Percentiles rank a stretch among this genome's conserved stretches.
Evolutionary conservation across 306 rosid genomes (phyloP).

Genomic region (Pyrus bretschneideri): DNA sequence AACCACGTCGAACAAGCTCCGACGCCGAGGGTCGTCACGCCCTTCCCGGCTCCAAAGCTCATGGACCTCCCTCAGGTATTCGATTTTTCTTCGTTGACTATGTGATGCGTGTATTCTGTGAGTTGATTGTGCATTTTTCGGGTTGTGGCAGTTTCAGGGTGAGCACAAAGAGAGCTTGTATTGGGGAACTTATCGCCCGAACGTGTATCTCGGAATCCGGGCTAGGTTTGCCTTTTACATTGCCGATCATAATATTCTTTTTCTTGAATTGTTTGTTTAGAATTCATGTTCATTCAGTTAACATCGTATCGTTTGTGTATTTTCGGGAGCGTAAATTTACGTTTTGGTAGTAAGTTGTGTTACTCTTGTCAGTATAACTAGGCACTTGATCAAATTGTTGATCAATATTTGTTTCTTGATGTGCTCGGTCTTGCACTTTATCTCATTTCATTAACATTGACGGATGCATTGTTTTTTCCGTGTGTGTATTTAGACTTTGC

Average conservation of each 20-base stretch:
- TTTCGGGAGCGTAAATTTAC: neutral
- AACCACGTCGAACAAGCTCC: conserved; percentile 21
- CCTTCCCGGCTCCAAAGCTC: conserved; percentile 76
- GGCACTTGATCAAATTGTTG: neutral
- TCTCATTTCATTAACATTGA: neutral
- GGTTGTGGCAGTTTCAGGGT: conserved; percentile 72
- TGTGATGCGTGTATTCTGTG: neutral
- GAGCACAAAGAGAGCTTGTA: conserved; percentile 89
- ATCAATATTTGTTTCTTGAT: neutral
- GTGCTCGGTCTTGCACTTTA: neutral
- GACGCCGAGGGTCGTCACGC: conserved; percentile 57
- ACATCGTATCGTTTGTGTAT: neutral
- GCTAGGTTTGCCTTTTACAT: conserved; percentile 53
- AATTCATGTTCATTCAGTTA: neutral
- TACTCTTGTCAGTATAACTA: neutral
- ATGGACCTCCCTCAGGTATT: conserved; percentile 88
- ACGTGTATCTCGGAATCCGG: conserved; percentile 79
- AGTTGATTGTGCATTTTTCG: neutral
- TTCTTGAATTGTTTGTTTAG: neutral
- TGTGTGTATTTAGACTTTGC: neutral
- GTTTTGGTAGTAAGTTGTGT: neutral
- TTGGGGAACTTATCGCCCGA: conserved; percentile 99
- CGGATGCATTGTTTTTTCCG: neutral
- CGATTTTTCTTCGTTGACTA: neutral
- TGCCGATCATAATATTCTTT: neutral